phyloP scores from a whole-genome alignment of 371 early-diverging fungal genomes.

The Mucor piriformis region DNA sequence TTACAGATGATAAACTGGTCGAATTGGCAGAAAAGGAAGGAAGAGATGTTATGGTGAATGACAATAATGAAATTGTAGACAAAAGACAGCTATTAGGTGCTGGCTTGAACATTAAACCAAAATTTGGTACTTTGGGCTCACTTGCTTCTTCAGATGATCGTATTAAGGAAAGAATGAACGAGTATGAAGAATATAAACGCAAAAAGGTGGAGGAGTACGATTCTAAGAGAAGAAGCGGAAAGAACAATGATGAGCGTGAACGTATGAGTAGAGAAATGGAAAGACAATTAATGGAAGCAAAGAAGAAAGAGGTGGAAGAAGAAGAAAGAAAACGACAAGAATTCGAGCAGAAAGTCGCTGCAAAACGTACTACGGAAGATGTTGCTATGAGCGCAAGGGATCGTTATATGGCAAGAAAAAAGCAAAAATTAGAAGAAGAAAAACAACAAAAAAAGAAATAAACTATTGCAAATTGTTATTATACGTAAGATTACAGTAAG shows the following conservation, averaged over 20 bases:
- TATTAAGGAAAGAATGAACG: conserved; percentile 44
- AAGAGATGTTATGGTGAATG: conserved; percentile 63
- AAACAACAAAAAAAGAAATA: background rate
- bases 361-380: conserved; percentile 69
- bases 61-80: conserved; percentile 79
- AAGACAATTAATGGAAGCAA: conserved; percentile 59
- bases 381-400: conserved; percentile 76
- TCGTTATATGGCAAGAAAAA: conserved; percentile 78
- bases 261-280: conserved; percentile 50
- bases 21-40: conserved; percentile 52
- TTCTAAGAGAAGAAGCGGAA: conserved; percentile 21
- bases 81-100: conserved; percentile 76
- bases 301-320: conserved; percentile 50
- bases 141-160: conserved; percentile 42
- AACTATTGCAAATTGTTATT: background rate
- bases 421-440: conserved; percentile 41
- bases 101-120: conserved; percentile 73
- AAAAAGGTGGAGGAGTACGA: conserved; percentile 52
- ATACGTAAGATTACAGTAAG: too few species aligned
- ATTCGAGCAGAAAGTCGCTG: conserved; percentile 56
- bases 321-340: conserved; percentile 58
- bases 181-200: conserved; percentile 58
- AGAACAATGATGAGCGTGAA: conserved; percentile 40
- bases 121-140: conserved; percentile 40
- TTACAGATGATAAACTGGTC: conserved; percentile 28